Base-by-base conservation (phyloP, 306 rosid genomes). In the Dryas alaskensis region DNA sequence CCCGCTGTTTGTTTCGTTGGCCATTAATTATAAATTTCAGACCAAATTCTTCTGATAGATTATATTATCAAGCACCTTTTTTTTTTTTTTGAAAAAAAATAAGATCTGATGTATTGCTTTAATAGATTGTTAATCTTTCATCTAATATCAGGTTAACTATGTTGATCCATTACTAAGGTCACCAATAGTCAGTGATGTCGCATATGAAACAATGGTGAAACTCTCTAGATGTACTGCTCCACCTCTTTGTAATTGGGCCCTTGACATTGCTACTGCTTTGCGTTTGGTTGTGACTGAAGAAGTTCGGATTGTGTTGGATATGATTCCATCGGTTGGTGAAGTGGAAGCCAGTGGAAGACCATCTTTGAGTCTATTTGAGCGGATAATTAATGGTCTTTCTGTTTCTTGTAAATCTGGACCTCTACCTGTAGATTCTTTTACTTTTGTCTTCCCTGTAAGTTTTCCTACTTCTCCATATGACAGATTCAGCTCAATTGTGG, bases 371-470 rank as follows among this genome's bases (percentile, higher is more conserved):
- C 91, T 94, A 62, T 90, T 94, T 78, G 96, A 92, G 66, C 88
- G 96, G 70, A 83, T 92, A 57, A 73, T 88, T 46, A 80, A 81
- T 74, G 99, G 95, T 73, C 81, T 94, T 59, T 88, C 99, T 69
- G 72, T 73, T 55, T 89, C 99, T 67, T 94, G 97, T 82, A 92
- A 86, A 89, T 88, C 83, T 4, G 99, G 99, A 64, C 88, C 99
- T 54, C 93, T 94, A 76, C 97, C 99, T 72, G 91, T 94, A 12
- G 99, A 94, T 86, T 88, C 99, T n/a, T 94, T 94, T 79, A 84
- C 95, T 44, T 92, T 89, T 79, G 86, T 92, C 40, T 94, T 94
- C 86, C 99, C 97, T 4, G 99, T 94, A 82, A 89, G 96, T 71
- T 76, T 51, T 84, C 63, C 48, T 62, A 53, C 66, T 25, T 61